A percentile compares a stretch with the other conserved stretches of the same genome.
Conservation (phyloP, 1,284 basidiomycete genomes). For the Ustilago curta region DNA sequence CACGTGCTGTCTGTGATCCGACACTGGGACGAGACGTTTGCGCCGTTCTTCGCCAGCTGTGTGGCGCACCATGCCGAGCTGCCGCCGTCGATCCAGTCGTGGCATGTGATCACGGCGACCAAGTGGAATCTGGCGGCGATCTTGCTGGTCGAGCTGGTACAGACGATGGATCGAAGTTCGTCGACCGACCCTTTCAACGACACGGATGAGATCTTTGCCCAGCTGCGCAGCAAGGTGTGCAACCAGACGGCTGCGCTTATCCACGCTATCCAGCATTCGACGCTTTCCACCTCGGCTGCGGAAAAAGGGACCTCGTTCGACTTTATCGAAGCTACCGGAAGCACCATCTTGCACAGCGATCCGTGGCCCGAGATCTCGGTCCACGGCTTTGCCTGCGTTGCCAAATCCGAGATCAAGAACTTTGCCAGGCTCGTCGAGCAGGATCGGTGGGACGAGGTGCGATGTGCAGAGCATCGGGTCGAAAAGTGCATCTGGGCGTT, state of each 20-base stretch:
- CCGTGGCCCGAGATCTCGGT: constrained; percentile 46
- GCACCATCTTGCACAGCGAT: constrained; percentile 39
- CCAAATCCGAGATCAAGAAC: constrained; percentile 40
- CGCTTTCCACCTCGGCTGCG: neutral
- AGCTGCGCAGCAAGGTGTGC: constrained; percentile 27
- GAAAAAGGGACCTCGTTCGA: constrained; percentile 15
- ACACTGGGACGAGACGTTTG: constrained; percentile 43
- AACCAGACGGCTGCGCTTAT: constrained; percentile 43
- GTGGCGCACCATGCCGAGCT: constrained; percentile 26
- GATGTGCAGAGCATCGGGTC: constrained; percentile 22
- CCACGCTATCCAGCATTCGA: constrained; percentile 38
- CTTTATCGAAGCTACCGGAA: constrained; percentile 29
- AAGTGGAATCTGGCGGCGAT: constrained; percentile 46
- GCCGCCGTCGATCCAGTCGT: constrained; percentile 33
- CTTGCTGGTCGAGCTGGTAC: constrained; percentile 38
- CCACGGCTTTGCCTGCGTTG: constrained; percentile 26
- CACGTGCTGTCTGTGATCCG: constrained; percentile 31
- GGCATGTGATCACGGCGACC: constrained; percentile 39
- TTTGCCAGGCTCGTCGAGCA: constrained; percentile 10
- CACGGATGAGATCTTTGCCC: constrained; percentile 26
- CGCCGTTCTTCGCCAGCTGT: constrained; percentile 38
- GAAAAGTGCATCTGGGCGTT: constrained; percentile 47
- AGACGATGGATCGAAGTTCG: constrained; percentile 27
- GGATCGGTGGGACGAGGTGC: constrained; percentile 27
- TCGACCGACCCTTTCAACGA: constrained; percentile 23